A percentile compares a stretch with the other conserved stretches of the same genome.
Conservation (phyloP, 805 yeast genomes). For the Sugiyamaella mastotermitis region DNA sequence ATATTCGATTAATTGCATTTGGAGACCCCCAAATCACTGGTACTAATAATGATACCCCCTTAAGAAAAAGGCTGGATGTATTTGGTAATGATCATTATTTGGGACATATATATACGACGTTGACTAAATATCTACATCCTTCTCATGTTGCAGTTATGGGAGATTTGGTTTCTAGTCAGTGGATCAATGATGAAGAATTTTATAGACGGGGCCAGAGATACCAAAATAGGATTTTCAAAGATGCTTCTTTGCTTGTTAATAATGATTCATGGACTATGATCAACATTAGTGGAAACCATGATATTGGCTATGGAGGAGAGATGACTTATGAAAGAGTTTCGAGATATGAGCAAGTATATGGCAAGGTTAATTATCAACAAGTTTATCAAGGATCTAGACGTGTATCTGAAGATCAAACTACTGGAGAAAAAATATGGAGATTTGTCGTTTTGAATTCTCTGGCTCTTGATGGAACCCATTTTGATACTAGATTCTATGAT, state of each 20-base stretch:
- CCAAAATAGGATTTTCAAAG: constrained; percentile 27
- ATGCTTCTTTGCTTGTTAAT: constrained; percentile 5
- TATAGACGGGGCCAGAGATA: constrained; percentile 69
- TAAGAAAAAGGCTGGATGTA: constrained; percentile 71
- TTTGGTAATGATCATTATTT: constrained; percentile 85
- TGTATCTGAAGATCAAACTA: constrained; percentile 61
- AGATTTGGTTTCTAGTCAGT: constrained; percentile 86
- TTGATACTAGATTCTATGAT: constrained; percentile 61
- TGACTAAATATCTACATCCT: constrained; percentile 63
- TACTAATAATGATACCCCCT: constrained; percentile 63
- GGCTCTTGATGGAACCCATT: constrained; percentile 84
- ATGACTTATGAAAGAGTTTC: constrained; percentile 88
- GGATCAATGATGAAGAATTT: constrained; percentile 88
- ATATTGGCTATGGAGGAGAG: constrained; percentile 92
- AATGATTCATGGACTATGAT: constrained; percentile 37
- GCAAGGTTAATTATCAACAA: constrained; percentile 79
- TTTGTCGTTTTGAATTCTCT: constrained; percentile 82
- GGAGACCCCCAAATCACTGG: constrained; percentile 99
- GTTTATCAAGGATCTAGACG: too few species aligned
- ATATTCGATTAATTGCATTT: constrained; percentile 67
- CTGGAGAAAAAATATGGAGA: constrained; percentile 53
- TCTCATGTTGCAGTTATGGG: constrained; percentile 86
- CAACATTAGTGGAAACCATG: constrained; percentile 92
- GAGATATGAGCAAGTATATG: constrained; percentile 68
- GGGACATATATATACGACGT: constrained; percentile 70